phyloP scores from a whole-genome alignment of 202 grass and related monocot species.

The Zoysia matrella region DNA sequence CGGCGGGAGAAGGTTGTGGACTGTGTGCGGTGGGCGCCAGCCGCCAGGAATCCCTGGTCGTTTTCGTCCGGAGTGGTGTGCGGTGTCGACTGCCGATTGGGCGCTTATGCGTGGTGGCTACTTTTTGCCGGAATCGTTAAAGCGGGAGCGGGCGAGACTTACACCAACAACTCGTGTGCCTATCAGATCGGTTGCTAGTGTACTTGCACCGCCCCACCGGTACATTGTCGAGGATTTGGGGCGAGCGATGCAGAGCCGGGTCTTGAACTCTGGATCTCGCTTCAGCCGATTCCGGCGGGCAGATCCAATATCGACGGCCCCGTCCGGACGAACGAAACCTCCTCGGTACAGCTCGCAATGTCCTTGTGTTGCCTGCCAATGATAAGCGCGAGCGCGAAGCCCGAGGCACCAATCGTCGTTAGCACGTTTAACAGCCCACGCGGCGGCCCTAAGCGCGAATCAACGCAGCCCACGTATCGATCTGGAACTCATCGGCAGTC shows the following conservation, averaged over 20 bases:
- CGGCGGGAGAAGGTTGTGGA: too few relatives aligned
- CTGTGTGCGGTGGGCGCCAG: neutral
- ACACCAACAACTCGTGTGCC: too few relatives aligned
- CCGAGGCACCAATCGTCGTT: conserved; percentile 36
- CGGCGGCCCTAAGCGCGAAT: neutral
- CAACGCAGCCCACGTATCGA: neutral
- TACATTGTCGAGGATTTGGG: too few relatives aligned
- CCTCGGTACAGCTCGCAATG: conserved; percentile 22
- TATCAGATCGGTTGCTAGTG: too few relatives aligned
- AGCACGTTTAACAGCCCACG: conserved; percentile 24
- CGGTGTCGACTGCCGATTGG: conserved; percentile 54
- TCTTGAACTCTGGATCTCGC: too few relatives aligned
- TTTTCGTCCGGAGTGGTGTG: conserved; percentile 31
- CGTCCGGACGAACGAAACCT: neutral
- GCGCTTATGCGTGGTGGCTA: neutral
- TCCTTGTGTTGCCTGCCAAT: conserved; percentile 54
- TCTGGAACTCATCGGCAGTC: neutral
- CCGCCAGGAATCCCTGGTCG: conserved; percentile 11
- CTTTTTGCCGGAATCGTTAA: too few relatives aligned
- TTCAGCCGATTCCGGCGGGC: too few relatives aligned
- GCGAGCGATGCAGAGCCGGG: too few relatives aligned
- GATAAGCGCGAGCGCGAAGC: neutral
- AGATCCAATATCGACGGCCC: too few relatives aligned
- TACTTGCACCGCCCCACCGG: too few relatives aligned
- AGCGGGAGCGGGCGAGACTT: too few relatives aligned